Evolutionary conservation across 2,329 filamentous ascomycete species (phyloP), one percentile per base, ranked within the genome.

Genomic region (Colletotrichum tropicale): DNA sequence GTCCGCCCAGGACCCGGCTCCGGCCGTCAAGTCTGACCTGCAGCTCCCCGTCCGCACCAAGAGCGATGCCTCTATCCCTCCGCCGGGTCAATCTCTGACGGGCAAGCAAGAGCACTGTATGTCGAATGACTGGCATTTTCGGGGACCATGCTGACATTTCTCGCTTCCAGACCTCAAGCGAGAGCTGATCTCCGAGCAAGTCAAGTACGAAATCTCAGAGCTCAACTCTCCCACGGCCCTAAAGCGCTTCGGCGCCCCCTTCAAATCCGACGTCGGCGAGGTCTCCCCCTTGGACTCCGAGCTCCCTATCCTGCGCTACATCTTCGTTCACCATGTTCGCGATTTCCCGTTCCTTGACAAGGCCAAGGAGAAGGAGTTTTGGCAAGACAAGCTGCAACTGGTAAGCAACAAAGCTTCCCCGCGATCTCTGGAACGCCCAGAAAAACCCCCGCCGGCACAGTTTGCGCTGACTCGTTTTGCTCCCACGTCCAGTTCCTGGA

Each of bases 301-400:
- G 80, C 89, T 99, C 32, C 97, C 97, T 21, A 94, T 99, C 77
- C 89, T 99, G 77, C 92, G 97, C 78, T 98, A 97, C 87, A 98
- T 99, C 82, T 99, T 99, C 83, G 97, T 98, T 70, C 94, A 98
- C 83, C 96, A 98, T 92, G 93, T 99, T 75, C 95, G 97, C 81
- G 98, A 98, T 81, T 99, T 99, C 81, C 97, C 97, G 2, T 99
- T 99, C 82, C 91, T 99, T 78, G 96, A 99, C 85, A 95, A 98
- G 88, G 97, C 97, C 26, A 94, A 92, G 82, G 97, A 99, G 90
- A 98, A 98, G 90, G 97, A 99, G 86, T 99, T 99, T 82, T 99
- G 97, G 97, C 97, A 99, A 87, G 96, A 98, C 83, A 98, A 98
- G 85, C 88, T 99, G 76, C 97, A 99, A 88, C 92, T 96, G 82